Conservation (phyloP, 2,329 filamentous ascomycete genomes). For the Fusarium caatingaense region DNA sequence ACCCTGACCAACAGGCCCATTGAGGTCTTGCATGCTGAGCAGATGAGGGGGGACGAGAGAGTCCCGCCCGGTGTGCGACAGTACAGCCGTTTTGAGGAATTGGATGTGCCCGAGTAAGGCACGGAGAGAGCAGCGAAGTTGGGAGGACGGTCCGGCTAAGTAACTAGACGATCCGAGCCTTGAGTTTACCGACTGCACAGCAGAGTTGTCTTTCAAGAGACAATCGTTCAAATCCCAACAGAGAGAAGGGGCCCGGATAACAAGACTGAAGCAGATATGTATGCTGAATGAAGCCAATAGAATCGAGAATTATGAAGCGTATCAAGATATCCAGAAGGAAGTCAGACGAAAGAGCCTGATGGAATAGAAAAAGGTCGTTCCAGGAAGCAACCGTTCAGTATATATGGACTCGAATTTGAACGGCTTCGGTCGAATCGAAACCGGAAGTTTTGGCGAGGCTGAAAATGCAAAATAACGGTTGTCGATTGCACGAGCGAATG, state of each 20-base stretch:
- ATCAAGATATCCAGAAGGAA: slow-evolving; percentile 38
- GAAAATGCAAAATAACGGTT: slow-evolving; percentile 37
- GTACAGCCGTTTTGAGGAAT: slow-evolving; percentile 82
- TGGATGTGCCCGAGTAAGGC: slow-evolving; percentile 62
- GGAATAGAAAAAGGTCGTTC: slow-evolving; percentile 40
- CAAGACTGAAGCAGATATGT: slow-evolving; percentile 37
- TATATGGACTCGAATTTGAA: slow-evolving; percentile 46
- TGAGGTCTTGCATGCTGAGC: slow-evolving; percentile 91
- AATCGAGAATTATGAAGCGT: slow-evolving; percentile 41
- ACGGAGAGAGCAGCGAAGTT: slow-evolving; percentile 36
- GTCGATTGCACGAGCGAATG: slow-evolving; percentile 43
- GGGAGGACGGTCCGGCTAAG: slow-evolving; percentile 21
- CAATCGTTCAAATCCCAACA: slow-evolving; percentile 15
- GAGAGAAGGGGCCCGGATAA: slow-evolving; percentile 28
- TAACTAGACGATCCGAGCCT: slow-evolving; percentile 16
- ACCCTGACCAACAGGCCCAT: slow-evolving; percentile 65
- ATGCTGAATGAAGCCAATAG: slow-evolving; percentile 39
- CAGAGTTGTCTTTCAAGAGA: slow-evolving; percentile 21
- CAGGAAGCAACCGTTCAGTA: slow-evolving; percentile 43
- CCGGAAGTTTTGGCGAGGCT: slow-evolving; percentile 29
- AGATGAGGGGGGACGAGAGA: slow-evolving; percentile 86
- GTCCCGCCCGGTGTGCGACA: slow-evolving; percentile 83
- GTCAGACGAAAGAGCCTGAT: slow-evolving; percentile 25
- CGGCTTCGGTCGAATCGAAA: slow-evolving; percentile 42
- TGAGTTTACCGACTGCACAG: slow-evolving; percentile 29